A percentile compares a stretch with the other conserved stretches of the same genome.
These are phyloP conservation scores for Cryphonectria parasitica DNA, from an alignment of 2,329 filamentous ascomycete genomes.

Conservation along the genomic window DNA sequence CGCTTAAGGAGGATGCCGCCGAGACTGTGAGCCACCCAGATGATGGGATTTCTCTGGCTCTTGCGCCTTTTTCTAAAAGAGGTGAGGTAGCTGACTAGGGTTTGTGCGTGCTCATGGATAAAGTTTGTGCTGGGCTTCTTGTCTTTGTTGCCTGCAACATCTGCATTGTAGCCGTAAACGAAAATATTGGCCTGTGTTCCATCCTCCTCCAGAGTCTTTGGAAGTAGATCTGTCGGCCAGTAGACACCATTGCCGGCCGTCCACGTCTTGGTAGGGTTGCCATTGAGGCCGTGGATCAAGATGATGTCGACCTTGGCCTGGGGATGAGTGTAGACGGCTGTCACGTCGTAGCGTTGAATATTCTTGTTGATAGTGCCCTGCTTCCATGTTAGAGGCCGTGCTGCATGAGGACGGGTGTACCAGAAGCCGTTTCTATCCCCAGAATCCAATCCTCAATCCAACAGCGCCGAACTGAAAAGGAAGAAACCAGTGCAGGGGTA, in stretches of 20 bases:
- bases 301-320: constrained; percentile 67
- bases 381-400: constrained; percentile 11
- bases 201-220: constrained; percentile 53
- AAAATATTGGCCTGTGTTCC: constrained; percentile 65
- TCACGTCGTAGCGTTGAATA: constrained; percentile 61
- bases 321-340: constrained; percentile 62
- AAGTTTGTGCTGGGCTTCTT: constrained; percentile 66
- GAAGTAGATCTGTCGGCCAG: constrained; percentile 72
- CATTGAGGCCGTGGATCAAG: constrained; percentile 73
- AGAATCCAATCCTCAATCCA: neutral
- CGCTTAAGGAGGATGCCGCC: constrained; percentile 75
- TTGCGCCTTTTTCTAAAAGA: constrained; percentile 64
- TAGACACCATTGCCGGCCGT: constrained; percentile 60
- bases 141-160: constrained; percentile 56
- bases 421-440: neutral
- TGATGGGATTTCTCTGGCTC: constrained; percentile 66
- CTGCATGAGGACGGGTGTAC: neutral
- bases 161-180: constrained; percentile 76
- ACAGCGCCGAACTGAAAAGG: neutral
- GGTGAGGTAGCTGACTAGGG: constrained; percentile 64
- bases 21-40: constrained; percentile 76
- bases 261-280: constrained; percentile 68
- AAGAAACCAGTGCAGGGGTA: neutral
- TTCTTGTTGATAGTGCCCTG: constrained; percentile 55
- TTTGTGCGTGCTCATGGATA: constrained; percentile 73